phyloP scores from a whole-genome alignment of 2,329 filamentous ascomycete species.

The Orbilia oligospora region DNA sequence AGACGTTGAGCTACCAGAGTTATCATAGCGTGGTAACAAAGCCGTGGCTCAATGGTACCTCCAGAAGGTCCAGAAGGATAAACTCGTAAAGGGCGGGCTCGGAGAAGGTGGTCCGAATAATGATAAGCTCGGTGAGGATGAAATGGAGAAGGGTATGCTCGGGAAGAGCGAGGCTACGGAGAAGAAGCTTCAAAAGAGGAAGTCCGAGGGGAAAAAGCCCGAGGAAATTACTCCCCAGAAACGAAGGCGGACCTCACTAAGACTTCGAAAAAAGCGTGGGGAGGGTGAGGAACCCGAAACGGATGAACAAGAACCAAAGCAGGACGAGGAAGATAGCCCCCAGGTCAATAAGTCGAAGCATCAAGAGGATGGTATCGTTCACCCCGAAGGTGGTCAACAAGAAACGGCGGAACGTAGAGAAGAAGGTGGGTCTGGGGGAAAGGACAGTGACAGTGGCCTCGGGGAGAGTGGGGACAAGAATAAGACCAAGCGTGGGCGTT shows the following conservation, averaged over 20 bases:
- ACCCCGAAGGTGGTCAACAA: background rate
- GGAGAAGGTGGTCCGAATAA: too few species aligned
- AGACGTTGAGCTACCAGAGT: constrained; percentile 42
- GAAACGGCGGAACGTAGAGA: background rate
- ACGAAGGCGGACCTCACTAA: background rate
- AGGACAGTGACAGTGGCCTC: background rate
- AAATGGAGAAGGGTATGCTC: too few species aligned
- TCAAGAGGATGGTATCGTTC: background rate
- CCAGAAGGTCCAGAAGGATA: background rate
- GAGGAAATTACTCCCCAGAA: too few species aligned
- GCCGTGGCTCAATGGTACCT: background rate
- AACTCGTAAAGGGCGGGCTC: background rate
- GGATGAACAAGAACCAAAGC: background rate
- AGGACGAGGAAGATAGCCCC: background rate
- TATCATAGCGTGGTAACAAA: constrained; percentile 5
- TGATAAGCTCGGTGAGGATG: background rate
- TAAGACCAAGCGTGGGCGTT: background rate
- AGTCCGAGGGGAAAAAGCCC: background rate
- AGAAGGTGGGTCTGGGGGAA: background rate
- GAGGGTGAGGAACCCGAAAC: background rate
- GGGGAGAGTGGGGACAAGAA: background rate
- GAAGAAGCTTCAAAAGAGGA: constrained; percentile 3
- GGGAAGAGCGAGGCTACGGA: background rate
- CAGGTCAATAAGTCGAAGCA: background rate
- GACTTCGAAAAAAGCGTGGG: background rate